Percentiles rank a stretch among this genome's conserved stretches.
These are phyloP conservation scores for Sphagnum contortum DNA, from an alignment of 225 moss, liverwort and hornwort species.

Conservation along the genomic window DNA sequence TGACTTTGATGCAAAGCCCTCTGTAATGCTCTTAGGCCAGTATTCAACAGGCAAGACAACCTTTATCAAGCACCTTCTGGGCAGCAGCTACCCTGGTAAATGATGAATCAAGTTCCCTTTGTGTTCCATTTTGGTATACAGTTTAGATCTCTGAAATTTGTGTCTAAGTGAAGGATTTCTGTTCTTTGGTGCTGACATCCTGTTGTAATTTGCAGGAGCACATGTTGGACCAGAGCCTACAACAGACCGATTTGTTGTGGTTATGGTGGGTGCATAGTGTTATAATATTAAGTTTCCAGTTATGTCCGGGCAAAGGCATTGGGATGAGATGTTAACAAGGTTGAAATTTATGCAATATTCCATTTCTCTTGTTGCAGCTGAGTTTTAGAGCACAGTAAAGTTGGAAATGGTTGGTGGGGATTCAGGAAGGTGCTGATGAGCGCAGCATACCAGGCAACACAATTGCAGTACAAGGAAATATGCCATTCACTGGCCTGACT, in stretches of 20 bases:
- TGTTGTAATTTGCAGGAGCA: conserved; percentile 41
- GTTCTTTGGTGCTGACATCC: too few relatives aligned
- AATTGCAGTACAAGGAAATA: conserved; percentile 95
- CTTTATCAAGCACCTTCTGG: conserved; percentile 88
- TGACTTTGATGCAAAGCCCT: conserved; percentile 95
- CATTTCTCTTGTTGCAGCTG: too few relatives aligned
- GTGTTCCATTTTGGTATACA: too few relatives aligned
- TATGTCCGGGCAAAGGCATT: too few relatives aligned
- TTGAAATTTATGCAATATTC: too few relatives aligned
- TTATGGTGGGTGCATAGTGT: conserved; percentile 55
- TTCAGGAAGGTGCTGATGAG: conserved; percentile 88
- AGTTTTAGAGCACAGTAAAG: neutral
- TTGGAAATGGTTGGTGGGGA: conserved; percentile 3
- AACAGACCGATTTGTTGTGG: conserved; percentile 97
- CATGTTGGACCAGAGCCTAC: conserved; percentile 99
- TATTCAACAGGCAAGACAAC: conserved; percentile 99
- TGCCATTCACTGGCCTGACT: conserved; percentile 95
- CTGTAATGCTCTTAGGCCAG: conserved; percentile 97
- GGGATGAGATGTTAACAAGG: too few relatives aligned
- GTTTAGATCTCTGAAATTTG: neutral
- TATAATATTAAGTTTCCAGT: too few relatives aligned
- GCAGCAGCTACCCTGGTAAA: conserved; percentile 62
- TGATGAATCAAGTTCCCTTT: too few relatives aligned
- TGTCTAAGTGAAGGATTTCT: neutral
- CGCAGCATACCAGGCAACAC: conserved; percentile 93